A percentile compares a stretch with the other conserved stretches of the same genome.
phyloP scores from a whole-genome alignment of 371 early-diverging fungal species.

The Lichtheimia ornata region DNA sequence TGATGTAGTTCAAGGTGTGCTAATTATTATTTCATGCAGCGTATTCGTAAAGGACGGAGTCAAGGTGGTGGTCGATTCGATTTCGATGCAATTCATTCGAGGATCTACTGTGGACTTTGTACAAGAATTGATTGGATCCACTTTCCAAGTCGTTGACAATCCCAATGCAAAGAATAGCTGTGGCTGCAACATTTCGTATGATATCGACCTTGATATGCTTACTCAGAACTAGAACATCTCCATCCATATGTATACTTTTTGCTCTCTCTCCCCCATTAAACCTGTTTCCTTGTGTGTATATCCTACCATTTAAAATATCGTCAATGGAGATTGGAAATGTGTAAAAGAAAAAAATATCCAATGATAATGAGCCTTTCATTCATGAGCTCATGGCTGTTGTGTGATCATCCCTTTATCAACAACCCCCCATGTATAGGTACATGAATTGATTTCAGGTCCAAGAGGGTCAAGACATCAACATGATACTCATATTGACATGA shows the following conservation, averaged over 20 bases:
- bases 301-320: not conserved
- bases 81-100: constrained; percentile 82
- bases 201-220: constrained; percentile 54
- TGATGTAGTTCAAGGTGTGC: not conserved
- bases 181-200: constrained; percentile 80
- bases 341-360: too few species aligned
- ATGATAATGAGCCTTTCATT: too few species aligned
- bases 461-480: too few species aligned
- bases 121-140: constrained; percentile 91
- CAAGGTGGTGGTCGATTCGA: constrained; percentile 77
- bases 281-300: not conserved
- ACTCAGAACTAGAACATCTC: constrained; percentile 25
- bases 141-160: constrained; percentile 87
- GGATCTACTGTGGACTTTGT: constrained; percentile 90
- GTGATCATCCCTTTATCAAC: too few species aligned
- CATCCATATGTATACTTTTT: not conserved
- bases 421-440: too few species aligned
- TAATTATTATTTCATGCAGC: constrained; percentile 36
- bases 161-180: constrained; percentile 92
- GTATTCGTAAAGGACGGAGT: constrained; percentile 84
- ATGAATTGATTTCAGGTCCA: too few species aligned
- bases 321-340: too few species aligned
- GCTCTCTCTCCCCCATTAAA: not conserved
- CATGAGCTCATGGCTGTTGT: too few species aligned
- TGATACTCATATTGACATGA: too few species aligned